Base-by-base conservation (phyloP, 768 basidiomycete species). In the Rhizopogon sp. region DNA sequence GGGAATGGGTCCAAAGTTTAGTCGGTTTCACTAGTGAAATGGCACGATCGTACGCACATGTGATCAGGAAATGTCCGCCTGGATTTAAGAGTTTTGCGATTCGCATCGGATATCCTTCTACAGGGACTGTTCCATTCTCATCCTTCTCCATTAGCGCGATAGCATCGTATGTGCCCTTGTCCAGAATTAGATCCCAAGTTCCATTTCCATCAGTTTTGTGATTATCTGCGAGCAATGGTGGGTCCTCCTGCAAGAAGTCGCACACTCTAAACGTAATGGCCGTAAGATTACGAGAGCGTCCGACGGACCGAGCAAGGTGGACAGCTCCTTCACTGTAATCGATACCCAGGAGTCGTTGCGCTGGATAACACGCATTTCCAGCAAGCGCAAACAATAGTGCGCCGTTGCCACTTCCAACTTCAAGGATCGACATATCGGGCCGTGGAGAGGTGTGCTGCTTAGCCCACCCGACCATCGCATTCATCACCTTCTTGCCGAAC, bases 111-210 rank as follows among this genome's bases (percentile, higher is more conserved):
- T 93, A 93, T 16, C 62, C 66, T n/a, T 74, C 69, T 0, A 79
- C 79, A 1, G 85, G 84, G 1, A 78, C 73, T 41, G 60, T 66
- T 20, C 85, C 88, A 39, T 66, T 61, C 5, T 70, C 75, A 41
- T 85, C 82, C 63, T 81, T 84, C 53, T 77, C 75, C 49, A 79
- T 85, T 39, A 93, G 70, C 0, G 89, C 87, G 49, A 93, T 91
- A 5, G 91, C 90, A 62, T 93, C 91, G 63, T 83, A 90, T 0
- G 91, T 93, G n/a, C 91, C 91, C 66, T 93, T 93, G 70, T 93
- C 91, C 54, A 93, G 64, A 14, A 93, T 64, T 6, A 92, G 70
- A 63, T 91, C 87, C 90, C 90, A 93, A 9, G 64, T 56, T 3
- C 60, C 56, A 4, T 58, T 58, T 39, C 55, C 58, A 10, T 8